Percentiles rank a stretch among this genome's conserved stretches.
Evolutionary conservation across 805 yeast species (phyloP).

Genomic region (Blastobotrys peoriensis): DNA sequence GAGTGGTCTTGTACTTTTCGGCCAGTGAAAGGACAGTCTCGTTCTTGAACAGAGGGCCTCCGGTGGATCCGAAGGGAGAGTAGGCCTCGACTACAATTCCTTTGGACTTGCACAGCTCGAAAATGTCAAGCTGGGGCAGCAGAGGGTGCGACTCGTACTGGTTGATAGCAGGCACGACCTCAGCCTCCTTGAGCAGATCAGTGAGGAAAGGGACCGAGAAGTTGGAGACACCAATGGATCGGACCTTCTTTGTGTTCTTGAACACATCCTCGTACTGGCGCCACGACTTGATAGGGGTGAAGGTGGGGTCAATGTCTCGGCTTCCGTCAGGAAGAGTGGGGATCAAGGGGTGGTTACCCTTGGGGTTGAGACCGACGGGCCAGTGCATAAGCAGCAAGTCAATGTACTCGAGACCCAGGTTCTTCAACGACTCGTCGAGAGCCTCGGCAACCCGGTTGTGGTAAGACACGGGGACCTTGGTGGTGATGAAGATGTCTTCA

Average conservation of each 20-base stretch:
- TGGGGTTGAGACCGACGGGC: constrained; percentile 57
- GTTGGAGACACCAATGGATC: constrained; percentile 75
- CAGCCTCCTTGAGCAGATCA: constrained; percentile 42
- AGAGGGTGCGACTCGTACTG: constrained; percentile 76
- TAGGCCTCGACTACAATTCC: constrained; percentile 63
- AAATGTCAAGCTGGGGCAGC: constrained; percentile 57
- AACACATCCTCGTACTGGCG: constrained; percentile 55
- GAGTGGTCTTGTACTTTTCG: constrained; percentile 41
- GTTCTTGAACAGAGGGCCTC: constrained; percentile 33
- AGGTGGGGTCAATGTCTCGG: constrained; percentile 9
- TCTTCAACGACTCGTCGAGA: constrained; percentile 51
- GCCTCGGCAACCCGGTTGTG: constrained; percentile 42
- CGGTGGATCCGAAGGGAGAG: constrained; percentile 43
- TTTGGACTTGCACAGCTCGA: constrained; percentile 45
- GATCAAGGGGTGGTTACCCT: constrained; percentile 34
- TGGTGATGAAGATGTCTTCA: constrained; percentile 60
- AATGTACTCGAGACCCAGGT: constrained; percentile 66
- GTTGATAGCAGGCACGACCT: constrained; percentile 58
- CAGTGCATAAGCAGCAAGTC: constrained; percentile 78
- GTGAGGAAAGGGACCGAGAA: constrained; percentile 50
- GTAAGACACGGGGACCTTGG: constrained; percentile 47
- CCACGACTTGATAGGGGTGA: constrained; percentile 45
- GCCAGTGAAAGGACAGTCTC: constrained; percentile 54
- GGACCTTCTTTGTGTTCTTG: constrained; percentile 34
- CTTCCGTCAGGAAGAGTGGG: constrained; percentile 33